A percentile compares a stretch with the other conserved stretches of the same genome.
These are phyloP conservation scores for Rhododendron molle DNA, from an alignment of 148 eudicot species.

Conservation along the genomic window DNA sequence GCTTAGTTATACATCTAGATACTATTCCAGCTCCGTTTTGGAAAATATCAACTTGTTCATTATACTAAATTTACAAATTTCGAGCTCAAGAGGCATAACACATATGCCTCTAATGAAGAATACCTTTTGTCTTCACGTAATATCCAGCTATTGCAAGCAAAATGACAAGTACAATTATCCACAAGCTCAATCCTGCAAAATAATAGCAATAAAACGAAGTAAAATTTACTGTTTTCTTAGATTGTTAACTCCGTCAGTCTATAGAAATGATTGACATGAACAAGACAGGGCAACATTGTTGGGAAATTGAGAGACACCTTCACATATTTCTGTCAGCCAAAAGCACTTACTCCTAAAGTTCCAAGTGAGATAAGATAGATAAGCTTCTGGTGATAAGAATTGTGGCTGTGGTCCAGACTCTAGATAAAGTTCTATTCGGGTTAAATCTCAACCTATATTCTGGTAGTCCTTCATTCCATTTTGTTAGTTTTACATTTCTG, in stretches of 20 bases:
- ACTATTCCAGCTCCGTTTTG: background rate
- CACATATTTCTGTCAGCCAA: background rate
- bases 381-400: too few relatives aligned
- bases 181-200: slow-evolving; percentile 32
- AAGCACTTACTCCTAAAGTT: background rate
- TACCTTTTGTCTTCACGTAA: slow-evolving; percentile 13
- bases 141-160: slow-evolving; percentile 29
- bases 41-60: background rate
- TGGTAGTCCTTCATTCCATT: background rate
- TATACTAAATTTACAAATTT: too few relatives aligned
- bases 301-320: background rate
- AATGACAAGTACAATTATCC: slow-evolving; percentile 27
- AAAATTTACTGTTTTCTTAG: background rate
- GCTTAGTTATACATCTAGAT: background rate
- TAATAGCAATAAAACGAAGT: background rate
- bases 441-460: background rate
- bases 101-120: background rate
- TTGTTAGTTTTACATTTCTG: background rate
- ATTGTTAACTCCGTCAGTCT: background rate
- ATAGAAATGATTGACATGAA: background rate
- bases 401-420: background rate
- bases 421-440: background rate
- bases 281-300: background rate
- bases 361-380: too few relatives aligned
- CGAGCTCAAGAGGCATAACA: background rate